Conservation (phyloP, 2,329 filamentous ascomycete species). For the Boeremia lycopersici region DNA sequence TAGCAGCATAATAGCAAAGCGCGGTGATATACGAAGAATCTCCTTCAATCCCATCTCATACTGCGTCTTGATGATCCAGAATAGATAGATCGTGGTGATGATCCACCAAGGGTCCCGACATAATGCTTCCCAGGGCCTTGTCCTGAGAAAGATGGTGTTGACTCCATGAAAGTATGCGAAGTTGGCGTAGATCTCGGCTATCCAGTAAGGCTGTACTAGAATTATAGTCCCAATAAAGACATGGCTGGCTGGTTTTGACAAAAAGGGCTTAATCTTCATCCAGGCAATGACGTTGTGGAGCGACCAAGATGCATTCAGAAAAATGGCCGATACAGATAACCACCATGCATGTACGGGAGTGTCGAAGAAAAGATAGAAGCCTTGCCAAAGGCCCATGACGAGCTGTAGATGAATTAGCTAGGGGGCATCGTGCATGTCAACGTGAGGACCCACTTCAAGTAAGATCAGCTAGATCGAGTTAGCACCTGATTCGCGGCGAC, state of each 20-base stretch:
- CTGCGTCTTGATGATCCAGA: constrained; percentile 67
- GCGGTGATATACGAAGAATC: constrained; percentile 65
- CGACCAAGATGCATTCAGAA: constrained; percentile 67
- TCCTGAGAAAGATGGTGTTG: constrained; percentile 59
- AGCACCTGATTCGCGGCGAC: constrained; percentile 12
- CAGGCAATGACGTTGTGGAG: constrained; percentile 71
- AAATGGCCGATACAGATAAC: constrained; percentile 64
- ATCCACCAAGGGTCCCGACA: constrained; percentile 74
- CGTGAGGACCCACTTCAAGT: constrained; percentile 48
- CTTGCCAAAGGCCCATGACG: constrained; percentile 62
- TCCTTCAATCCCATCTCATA: constrained; percentile 65
- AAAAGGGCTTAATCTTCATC: constrained; percentile 69
- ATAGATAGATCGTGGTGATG: constrained; percentile 63
- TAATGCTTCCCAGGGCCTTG: constrained; percentile 64
- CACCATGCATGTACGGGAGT: constrained; percentile 67
- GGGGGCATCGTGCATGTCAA: not conserved
- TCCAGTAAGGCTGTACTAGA: constrained; percentile 67
- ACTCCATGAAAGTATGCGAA: constrained; percentile 67
- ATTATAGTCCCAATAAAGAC: constrained; percentile 66
- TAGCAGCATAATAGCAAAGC: constrained; percentile 66
- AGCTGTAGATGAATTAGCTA: constrained; percentile 48
- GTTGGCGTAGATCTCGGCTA: constrained; percentile 69
- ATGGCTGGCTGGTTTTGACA: constrained; percentile 56
- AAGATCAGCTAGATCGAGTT: constrained; percentile 50
- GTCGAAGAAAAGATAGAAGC: constrained; percentile 64